phyloP scores from a whole-genome alignment of 805 yeast genomes.

The Metschnikowia rubicola region DNA sequence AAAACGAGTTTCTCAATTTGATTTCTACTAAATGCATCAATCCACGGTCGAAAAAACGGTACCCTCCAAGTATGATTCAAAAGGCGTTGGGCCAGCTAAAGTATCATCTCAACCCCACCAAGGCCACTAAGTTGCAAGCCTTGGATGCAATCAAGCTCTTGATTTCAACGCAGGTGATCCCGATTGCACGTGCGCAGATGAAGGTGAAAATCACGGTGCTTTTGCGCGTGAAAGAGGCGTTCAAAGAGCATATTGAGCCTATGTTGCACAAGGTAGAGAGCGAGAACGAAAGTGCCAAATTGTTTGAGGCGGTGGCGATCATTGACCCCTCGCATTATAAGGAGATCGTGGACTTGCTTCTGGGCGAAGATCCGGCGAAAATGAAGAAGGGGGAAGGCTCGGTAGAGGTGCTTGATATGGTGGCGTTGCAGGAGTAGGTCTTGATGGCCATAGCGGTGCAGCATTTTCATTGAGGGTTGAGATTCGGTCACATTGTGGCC shows the following conservation, averaged over 20 bases:
- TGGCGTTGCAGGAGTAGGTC: slow-evolving; percentile 59
- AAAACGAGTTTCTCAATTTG: slow-evolving; percentile 77
- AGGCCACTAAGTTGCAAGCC: slow-evolving; percentile 83
- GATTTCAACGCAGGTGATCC: slow-evolving; percentile 76
- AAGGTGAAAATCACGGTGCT: slow-evolving; percentile 64
- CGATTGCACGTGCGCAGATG: slow-evolving; percentile 94
- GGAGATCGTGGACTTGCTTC: slow-evolving; percentile 59
- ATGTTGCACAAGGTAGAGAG: slow-evolving; percentile 39
- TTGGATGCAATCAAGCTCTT: slow-evolving; percentile 82
- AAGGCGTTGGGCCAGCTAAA: slow-evolving; percentile 77
- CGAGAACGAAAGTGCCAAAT: slow-evolving; percentile 39
- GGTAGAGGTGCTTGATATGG: slow-evolving; percentile 84
- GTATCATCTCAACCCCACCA: slow-evolving; percentile 69
- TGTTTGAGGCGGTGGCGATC: slow-evolving; percentile 49
- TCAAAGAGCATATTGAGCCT: slow-evolving; percentile 30
- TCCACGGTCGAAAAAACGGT: slow-evolving; percentile 83
- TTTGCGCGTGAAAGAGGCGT: slow-evolving; percentile 45
- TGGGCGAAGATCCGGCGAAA: slow-evolving; percentile 38
- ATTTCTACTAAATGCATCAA: slow-evolving; percentile 89
- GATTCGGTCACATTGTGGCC: neutral
- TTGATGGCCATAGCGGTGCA: neutral
- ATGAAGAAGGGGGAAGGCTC: slow-evolving; percentile 55
- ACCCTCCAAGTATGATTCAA: slow-evolving; percentile 91
- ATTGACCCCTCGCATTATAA: slow-evolving; percentile 86
- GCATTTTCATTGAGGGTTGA: too few relatives aligned